phyloP scores from a whole-genome alignment of 257 asterid species.

The Cynanchum wilfordii region DNA sequence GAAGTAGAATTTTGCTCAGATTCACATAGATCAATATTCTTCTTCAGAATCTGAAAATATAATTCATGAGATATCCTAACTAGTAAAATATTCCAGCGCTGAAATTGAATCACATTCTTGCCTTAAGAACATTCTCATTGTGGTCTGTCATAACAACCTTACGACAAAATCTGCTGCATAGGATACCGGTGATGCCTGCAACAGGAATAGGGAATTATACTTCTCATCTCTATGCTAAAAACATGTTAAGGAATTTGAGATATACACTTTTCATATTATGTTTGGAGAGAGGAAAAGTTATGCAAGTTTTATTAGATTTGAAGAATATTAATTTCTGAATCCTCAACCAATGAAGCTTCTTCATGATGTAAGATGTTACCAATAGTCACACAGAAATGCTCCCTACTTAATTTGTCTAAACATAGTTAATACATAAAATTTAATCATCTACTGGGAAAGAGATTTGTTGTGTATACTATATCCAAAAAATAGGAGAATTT shows the following conservation, averaged over 20 bases:
- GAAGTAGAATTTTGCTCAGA: constrained; percentile 30
- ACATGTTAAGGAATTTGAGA: background rate
- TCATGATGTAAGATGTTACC: background rate
- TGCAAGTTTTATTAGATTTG: background rate
- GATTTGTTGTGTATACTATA: background rate
- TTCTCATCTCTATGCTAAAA: background rate
- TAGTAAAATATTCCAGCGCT: constrained; percentile 17
- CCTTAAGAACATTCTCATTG: constrained; percentile 92
- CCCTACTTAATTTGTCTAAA: background rate
- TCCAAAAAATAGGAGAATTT: too few species aligned
- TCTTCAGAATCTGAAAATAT: constrained; percentile 58
- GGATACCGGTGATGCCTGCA: constrained; percentile 86
- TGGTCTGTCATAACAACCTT: constrained; percentile 87
- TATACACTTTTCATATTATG: background rate
- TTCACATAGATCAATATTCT: constrained; percentile 58
- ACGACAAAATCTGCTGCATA: constrained; percentile 75
- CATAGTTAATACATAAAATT: background rate
- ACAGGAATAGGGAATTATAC: constrained; percentile 16
- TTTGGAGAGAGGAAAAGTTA: background rate
- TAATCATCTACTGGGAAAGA: background rate
- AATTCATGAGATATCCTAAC: constrained; percentile 17
- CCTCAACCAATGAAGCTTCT: background rate
- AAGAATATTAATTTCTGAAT: background rate
- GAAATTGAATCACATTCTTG: constrained; percentile 36
- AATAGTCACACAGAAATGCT: background rate